Base-by-base conservation (phyloP, 148 eudicot species). In the Rhododendron simsii region DNA sequence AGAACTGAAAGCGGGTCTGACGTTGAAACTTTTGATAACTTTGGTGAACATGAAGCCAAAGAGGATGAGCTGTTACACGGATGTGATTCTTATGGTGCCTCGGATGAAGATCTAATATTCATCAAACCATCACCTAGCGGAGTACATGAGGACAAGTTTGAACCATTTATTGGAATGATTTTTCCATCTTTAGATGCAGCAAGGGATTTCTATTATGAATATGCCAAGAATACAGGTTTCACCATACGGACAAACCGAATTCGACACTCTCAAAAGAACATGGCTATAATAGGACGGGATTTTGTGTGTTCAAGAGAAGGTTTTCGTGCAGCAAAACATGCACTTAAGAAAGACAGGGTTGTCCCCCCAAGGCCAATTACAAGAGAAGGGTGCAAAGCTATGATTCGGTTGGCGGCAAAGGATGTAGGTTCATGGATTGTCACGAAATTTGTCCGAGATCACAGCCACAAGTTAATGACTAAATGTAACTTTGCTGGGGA, bases 331-430 rank as follows among this genome's bases (percentile, higher is more conserved):
- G 82, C 82, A 28, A 80, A 80, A 80, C 82, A 80, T 80, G 39
- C 41, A 8, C 82, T 80, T 80, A 26, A 57, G 50, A 80, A 26
- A 80, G 82, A 80, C 61, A 51, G 41, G 61, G 20, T 50, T 50
- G 63, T 80, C 50, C 61, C 82, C 15, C 82, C 63, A 26, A 80
- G 61, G 63, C 82, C 63, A 51, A 80, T 80, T 50, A 80, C 82
- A 80, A 51, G 82, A 80, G 82, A 80, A 80, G 82, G 82, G 21
- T 80, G 82, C 63, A 80, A 80, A 51, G 61, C 82, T 1, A 80
- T 80, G 82, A 80, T 51, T 45, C 50, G 82, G 82, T 23, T 80
- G 39, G 82, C 61, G 23, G 82, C 39, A 26, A 80, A 33, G 30
- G 82, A 50, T 28, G 82, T 16, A 80, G 61, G 82, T 50, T 28